These are phyloP conservation scores for Aegle marmelos DNA, from an alignment of 345 rosid species.

Conservation along the genomic window DNA sequence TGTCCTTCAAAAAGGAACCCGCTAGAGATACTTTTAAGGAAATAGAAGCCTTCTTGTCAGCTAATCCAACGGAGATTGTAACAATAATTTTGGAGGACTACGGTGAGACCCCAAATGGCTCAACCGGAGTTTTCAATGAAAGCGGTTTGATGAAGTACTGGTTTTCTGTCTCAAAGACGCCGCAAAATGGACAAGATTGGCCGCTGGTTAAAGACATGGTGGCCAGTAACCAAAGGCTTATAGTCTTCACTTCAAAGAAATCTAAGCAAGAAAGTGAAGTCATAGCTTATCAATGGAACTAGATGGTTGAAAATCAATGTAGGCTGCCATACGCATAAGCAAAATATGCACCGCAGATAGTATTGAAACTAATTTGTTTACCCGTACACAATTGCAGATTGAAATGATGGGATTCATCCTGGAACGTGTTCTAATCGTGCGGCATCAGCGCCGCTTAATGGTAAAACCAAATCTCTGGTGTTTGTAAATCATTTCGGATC, in stretches of 20 bases:
- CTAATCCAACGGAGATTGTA: slow-evolving; percentile 51
- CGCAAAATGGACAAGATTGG: slow-evolving; percentile 49
- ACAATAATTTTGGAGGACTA: slow-evolving; percentile 60
- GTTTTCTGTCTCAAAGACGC: slow-evolving; percentile 54
- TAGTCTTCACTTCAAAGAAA: slow-evolving; percentile 49
- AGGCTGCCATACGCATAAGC: neutral
- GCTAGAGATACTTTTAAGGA: slow-evolving; percentile 49
- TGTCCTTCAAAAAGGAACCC: slow-evolving; percentile 26
- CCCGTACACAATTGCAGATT: slow-evolving; percentile 25
- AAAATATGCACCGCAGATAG: neutral
- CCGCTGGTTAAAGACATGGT: slow-evolving; percentile 50
- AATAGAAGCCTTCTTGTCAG: slow-evolving; percentile 40
- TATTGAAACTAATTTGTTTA: neutral
- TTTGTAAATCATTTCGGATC: slow-evolving; percentile 45
- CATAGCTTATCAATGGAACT: slow-evolving; percentile 69
- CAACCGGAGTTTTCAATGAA: slow-evolving; percentile 46
- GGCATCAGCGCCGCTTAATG: slow-evolving; percentile 42
- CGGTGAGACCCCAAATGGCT: slow-evolving; percentile 44
- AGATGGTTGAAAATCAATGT: slow-evolving; percentile 54
- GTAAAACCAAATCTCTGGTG: slow-evolving; percentile 45
- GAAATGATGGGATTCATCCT: slow-evolving; percentile 31
- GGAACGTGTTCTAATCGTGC: slow-evolving; percentile 37
- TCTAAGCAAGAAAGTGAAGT: slow-evolving; percentile 48
- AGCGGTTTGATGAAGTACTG: slow-evolving; percentile 55
- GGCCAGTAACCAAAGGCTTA: slow-evolving; percentile 39